Percentiles rank a stretch among this genome's conserved stretches.
Evolutionary conservation across 768 basidiomycete genomes (phyloP).

Genomic region (Terana coerulea): DNA sequence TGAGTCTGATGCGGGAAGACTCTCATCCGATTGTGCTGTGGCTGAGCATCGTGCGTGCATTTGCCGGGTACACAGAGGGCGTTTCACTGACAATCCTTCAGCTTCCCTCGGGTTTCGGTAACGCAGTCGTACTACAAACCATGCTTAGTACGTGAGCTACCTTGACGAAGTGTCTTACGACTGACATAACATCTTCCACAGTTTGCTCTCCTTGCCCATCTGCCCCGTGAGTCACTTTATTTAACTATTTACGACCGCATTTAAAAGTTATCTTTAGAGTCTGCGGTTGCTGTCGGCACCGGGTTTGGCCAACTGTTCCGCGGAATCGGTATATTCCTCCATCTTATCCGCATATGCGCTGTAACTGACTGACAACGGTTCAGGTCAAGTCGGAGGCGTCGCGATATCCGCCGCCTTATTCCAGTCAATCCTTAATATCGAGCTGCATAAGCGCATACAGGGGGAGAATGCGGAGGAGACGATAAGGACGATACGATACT

Average conservation of each 20-base stretch:
- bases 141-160: constrained; percentile 52
- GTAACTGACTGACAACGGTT: too few species aligned
- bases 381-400: constrained; percentile 72
- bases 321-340: constrained; percentile 59
- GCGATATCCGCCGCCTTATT: constrained; percentile 66
- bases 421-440: constrained; percentile 51
- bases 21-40: constrained; percentile 49
- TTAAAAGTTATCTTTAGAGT: too few species aligned
- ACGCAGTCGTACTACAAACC: constrained; percentile 67
- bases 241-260: too few species aligned
- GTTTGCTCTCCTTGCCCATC: constrained; percentile 61
- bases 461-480: constrained; percentile 54
- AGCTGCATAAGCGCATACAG: constrained; percentile 52
- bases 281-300: constrained; percentile 62
- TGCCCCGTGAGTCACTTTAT: constrained; percentile 54
- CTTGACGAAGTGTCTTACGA: too few species aligned
- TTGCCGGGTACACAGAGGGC: neutral
- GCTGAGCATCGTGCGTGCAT: constrained; percentile 53
- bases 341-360: too few species aligned
- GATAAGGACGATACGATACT: constrained; percentile 57
- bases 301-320: constrained; percentile 68
- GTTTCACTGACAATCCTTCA: too few species aligned
- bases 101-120: constrained; percentile 73
- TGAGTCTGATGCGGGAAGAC: constrained; percentile 46
- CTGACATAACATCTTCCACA: too few species aligned